phyloP scores from a whole-genome alignment of 441 rosid genomes.

The Daphne laureola region DNA sequence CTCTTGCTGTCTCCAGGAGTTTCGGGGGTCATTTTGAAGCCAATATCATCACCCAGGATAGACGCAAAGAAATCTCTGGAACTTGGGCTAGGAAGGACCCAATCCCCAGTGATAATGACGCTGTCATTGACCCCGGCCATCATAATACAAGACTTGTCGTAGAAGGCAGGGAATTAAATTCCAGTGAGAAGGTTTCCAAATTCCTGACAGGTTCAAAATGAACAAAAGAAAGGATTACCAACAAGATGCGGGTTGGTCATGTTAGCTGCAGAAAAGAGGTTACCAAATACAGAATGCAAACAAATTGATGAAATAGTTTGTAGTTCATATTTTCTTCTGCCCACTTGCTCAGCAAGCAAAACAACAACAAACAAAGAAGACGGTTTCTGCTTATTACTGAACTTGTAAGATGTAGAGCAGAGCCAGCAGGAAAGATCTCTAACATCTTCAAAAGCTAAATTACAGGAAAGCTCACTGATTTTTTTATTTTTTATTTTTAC shows the following conservation, averaged over 20 bases:
- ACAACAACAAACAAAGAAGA: no score
- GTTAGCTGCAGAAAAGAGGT: not conserved
- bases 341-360: not conserved
- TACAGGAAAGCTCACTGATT: no score
- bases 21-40: constrained; percentile 19
- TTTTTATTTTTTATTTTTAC: no score
- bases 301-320: no score
- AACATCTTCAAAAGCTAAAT: no score
- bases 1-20: not conserved
- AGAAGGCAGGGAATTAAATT: constrained; percentile 6
- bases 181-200: constrained; percentile 15
- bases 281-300: not conserved
- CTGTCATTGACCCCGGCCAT: constrained; percentile 78
- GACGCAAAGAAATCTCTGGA: constrained; percentile 49
- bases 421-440: no score
- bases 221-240: constrained; percentile 7
- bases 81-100: constrained; percentile 74
- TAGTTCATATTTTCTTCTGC: no score
- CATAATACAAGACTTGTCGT: constrained; percentile 17
- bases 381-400: no score
- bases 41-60: constrained; percentile 38
- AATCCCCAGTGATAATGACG: constrained; percentile 33
- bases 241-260: not conserved
- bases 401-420: no score
- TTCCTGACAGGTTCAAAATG: constrained; percentile 27